phyloP scores from a whole-genome alignment of 1,284 basidiomycete genomes.

The Anthracocystis panici-leucophaei region DNA sequence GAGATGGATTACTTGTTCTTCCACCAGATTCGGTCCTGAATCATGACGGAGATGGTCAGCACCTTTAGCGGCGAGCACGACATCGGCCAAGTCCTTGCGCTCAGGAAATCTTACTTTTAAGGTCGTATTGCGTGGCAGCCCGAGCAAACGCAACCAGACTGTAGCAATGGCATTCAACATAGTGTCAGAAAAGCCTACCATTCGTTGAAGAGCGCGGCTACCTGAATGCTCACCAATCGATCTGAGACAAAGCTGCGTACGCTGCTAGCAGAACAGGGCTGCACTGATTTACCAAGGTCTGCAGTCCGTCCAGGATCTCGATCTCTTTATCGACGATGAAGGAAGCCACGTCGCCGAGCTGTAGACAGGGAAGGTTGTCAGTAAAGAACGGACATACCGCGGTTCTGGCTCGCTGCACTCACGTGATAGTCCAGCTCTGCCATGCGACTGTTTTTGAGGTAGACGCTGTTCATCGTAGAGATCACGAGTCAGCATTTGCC shows the following conservation, averaged over 20 bases:
- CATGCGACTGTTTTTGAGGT: slow-evolving; percentile 46
- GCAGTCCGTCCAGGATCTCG: slow-evolving; percentile 37
- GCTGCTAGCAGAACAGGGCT: slow-evolving; percentile 21
- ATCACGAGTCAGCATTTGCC: background rate
- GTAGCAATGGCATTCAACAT: background rate
- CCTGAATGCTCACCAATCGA: slow-evolving; percentile 39
- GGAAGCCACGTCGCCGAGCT: slow-evolving; percentile 50
- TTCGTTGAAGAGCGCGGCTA: too few species aligned
- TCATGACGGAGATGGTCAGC: background rate
- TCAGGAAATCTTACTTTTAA: slow-evolving; percentile 19
- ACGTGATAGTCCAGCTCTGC: slow-evolving; percentile 26
- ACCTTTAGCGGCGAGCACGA: background rate
- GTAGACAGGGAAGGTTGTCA: too few species aligned
- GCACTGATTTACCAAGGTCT: slow-evolving; percentile 18
- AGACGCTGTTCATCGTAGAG: slow-evolving; percentile 26
- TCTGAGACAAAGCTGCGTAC: slow-evolving; percentile 26
- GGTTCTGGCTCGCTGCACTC: background rate
- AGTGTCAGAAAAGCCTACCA: background rate
- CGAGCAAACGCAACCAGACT: slow-evolving; percentile 45
- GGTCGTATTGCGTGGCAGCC: slow-evolving; percentile 33
- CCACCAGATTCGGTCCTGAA: slow-evolving; percentile 30
- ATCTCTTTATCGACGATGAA: slow-evolving; percentile 51
- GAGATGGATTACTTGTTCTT: slow-evolving; percentile 30
- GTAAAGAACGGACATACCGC: background rate
- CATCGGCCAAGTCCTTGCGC: too few species aligned